These are phyloP conservation scores for Phallus indusiatus DNA, from an alignment of 768 basidiomycete genomes.

Conservation along the genomic window DNA sequence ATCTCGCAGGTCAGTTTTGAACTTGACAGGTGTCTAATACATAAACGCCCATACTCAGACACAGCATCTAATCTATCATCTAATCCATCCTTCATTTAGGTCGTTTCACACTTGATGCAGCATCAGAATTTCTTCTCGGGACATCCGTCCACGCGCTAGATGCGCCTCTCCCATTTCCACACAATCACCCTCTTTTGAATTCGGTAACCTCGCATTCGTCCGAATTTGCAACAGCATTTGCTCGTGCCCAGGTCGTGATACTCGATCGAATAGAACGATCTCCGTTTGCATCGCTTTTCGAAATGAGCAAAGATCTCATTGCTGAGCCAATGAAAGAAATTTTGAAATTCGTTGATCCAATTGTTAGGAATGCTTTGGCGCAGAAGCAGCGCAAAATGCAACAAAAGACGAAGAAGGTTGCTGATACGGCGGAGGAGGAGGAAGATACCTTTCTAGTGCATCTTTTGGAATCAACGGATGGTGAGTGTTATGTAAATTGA, in stretches of 20 bases:
- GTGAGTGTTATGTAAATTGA: slow-evolving; percentile 5
- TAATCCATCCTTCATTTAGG: slow-evolving; percentile 42
- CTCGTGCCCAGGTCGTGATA: slow-evolving; percentile 34
- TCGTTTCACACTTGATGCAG: slow-evolving; percentile 52
- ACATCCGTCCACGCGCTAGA: slow-evolving; percentile 37
- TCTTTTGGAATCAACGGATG: slow-evolving; percentile 15
- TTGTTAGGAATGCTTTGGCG: slow-evolving; percentile 38
- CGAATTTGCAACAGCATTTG: slow-evolving; percentile 44
- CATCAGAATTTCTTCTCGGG: slow-evolving; percentile 49
- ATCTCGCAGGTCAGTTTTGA: slow-evolving; percentile 6
- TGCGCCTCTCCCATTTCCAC: slow-evolving; percentile 48
- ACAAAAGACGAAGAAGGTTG: neutral
- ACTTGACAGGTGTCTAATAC: no score
- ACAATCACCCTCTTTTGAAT: slow-evolving; percentile 28
- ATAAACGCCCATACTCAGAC: no score
- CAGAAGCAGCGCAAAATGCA: slow-evolving; percentile 20
- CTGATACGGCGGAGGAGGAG: slow-evolving; percentile 1
- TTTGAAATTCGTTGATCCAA: slow-evolving; percentile 42
- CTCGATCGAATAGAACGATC: slow-evolving; percentile 33
- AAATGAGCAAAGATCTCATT: slow-evolving; percentile 43
- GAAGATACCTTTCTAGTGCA: slow-evolving; percentile 15
- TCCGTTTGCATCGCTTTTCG: slow-evolving; percentile 39
- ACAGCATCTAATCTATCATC: neutral
- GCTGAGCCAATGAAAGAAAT: slow-evolving; percentile 37
- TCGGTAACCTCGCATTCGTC: slow-evolving; percentile 46